Base-by-base conservation (phyloP, 257 asterid species). In the Nemophila menziesii region DNA sequence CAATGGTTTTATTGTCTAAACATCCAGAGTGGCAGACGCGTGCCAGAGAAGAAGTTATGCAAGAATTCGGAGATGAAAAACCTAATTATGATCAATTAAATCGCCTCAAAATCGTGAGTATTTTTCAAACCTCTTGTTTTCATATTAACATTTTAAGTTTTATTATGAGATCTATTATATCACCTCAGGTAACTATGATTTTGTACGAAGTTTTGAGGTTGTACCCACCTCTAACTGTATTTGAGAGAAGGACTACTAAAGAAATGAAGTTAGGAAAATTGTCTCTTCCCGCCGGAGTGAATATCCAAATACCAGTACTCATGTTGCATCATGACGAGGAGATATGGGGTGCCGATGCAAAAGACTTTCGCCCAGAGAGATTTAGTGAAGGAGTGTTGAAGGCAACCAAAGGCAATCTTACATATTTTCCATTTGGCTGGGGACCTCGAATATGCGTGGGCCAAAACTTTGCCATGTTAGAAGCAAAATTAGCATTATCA, bases 371-470 rank as follows among this genome's bases (percentile, higher is more conserved):
- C 11, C 69, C 69, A 15, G 69, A 67, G 41, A 56, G 73, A 39
- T 67, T 67, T 39, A 19, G 37, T 0, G 59, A 61, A 39, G 73
- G 73, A 18, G 52, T 52, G 8, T 52, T 56, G 0, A 67, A 49
- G 46, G 74, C 69, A 39, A 48, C 56, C 3, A 57, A 62, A 3
- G 64, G 57, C 11, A 57, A 48, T 3, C 5, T 46, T n/a, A 27
- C 49, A 1, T 67, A 52, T 42, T 43, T 67, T 16, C 73, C 73
- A 21, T 67, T 62, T 48, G 18, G 56, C 8, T 21, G 73, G 69
- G 73, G 73, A 7, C 73, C 73, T 13, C 39, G 69, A 12, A 17
- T 57, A n/a, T 67, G 73, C 18, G 62, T 67, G 0, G 69, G 73
- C 10, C 64, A 57, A 18, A 55, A 61, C 49, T 67, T 61, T 18